These are phyloP conservation scores for Isabelozyma heimii DNA, from an alignment of 805 yeast species.

Conservation along the genomic window DNA sequence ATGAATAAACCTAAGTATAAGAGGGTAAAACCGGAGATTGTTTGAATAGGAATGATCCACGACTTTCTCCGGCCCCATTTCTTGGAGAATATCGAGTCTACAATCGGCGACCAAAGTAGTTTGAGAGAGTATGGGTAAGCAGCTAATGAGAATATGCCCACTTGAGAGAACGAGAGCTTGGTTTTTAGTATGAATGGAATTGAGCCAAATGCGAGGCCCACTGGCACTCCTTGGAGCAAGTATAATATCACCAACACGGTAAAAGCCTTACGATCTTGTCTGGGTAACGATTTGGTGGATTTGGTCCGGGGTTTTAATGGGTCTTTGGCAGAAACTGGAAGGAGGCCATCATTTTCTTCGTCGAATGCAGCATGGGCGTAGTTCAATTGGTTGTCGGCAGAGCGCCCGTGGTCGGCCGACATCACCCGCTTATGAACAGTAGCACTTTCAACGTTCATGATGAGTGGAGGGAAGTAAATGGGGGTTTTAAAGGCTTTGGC, in stretches of 20 bases:
- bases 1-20: conserved; percentile 60
- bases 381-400: conserved; percentile 12
- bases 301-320: conserved; percentile 2
- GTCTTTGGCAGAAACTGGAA: conserved; percentile 26
- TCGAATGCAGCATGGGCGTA: conserved; percentile 21
- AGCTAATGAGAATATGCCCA: conserved; percentile 87
- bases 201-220: conserved; percentile 92
- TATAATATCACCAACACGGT: conserved; percentile 70
- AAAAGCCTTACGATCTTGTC: conserved; percentile 70
- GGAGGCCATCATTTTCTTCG: conserved; percentile 33
- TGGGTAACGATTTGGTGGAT: conserved; percentile 1
- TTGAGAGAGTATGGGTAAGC: conserved; percentile 93
- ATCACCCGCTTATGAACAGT: conserved; percentile 22
- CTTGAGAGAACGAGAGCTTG: conserved; percentile 78
- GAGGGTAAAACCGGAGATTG: conserved; percentile 69
- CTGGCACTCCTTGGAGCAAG: conserved; percentile 93
- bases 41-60: conserved; percentile 94
- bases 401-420: conserved; percentile 7
- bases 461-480: background rate
- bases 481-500: background rate
- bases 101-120: conserved; percentile 92
- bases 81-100: conserved; percentile 75
- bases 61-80: conserved; percentile 78
- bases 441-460: background rate
- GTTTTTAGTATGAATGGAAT: conserved; percentile 87